Base-by-base conservation (phyloP, 2,329 filamentous ascomycete species). In the Alternaria sp. region DNA sequence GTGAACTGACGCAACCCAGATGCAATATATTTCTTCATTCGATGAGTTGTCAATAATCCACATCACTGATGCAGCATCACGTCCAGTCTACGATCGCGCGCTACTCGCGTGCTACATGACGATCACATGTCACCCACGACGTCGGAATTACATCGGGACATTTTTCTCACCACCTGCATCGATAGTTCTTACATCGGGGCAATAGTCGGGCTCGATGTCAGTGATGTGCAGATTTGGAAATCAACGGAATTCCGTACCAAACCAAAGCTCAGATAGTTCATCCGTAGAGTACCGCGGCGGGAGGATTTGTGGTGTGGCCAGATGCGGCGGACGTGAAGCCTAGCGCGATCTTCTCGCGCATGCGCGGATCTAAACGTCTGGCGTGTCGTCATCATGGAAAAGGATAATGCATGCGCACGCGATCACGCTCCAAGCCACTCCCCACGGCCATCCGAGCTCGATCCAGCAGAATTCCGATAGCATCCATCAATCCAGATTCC, bases 301-400 rank as follows among this genome's bases (percentile, higher is more conserved):
- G 32, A 40, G 9, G 36, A 17, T 40, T 40, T 8, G 36, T 40
- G 15, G 15, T 40, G 15, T 40, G 36, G n/a, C 36, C 36, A 40
- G 36, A 51, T 30, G 44, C 43, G 30, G 40, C 44, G 21, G 21
- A 21, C 44, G 40, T 45, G 45, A 44, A 49, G 49, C 26, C 53
- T 59, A 40, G 43, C 55, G 55, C 47, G 23, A 49, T 36, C 23
- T 32, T 30, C 12, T 45, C 19, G 46, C 13, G 32, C 13, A 25
- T 9, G 45, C 28, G 40, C 45, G 21, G 55, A 62, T 49, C 28
- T 40, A 13, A 17, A 32, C 15, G 40, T 17, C 21, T 23, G 49
- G 23, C 21, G 32, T 62, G 59, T 62, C 59, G 55, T 62, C 59
- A 62, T 52, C 9, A 9, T 26, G 25, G 10, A 23, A 30, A 45